Conservation (phyloP, 2,329 filamentous ascomycete species). For the Colletotrichum orbiculare region DNA sequence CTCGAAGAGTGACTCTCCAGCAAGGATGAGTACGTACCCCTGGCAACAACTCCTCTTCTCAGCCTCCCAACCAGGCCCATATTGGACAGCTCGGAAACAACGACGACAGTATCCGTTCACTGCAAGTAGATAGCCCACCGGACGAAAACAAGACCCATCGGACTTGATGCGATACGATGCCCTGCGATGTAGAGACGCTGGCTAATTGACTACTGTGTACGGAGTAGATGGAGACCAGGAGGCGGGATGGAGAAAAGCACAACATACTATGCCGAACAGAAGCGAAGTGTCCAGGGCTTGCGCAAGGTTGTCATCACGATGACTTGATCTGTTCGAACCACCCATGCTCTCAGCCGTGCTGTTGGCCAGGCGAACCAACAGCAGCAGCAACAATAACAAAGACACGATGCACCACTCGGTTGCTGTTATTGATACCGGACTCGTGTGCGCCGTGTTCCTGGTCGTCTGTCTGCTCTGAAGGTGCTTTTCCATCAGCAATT, state of each 20-base stretch:
- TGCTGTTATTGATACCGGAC: constrained; percentile 14
- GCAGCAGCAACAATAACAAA: constrained; percentile 22
- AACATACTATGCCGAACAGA: constrained; percentile 22
- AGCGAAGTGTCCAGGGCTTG: constrained; percentile 14
- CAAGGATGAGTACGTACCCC: background rate
- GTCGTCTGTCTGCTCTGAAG: background rate
- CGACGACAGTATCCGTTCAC: too few species aligned
- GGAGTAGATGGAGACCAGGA: background rate
- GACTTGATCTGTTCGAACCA: constrained; percentile 16
- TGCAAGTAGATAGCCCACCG: constrained; percentile 7
- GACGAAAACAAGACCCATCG: background rate
- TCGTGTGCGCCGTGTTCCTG: background rate
- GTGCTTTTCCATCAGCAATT: too few species aligned
- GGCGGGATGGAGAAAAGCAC: constrained; percentile 27
- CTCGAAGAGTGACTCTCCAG: constrained; percentile 1
- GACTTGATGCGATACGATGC: background rate
- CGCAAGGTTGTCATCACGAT: constrained; percentile 17
- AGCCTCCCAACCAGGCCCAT: too few species aligned
- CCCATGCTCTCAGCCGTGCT: constrained; percentile 30
- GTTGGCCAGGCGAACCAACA: constrained; percentile 33
- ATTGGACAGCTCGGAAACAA: too few species aligned
- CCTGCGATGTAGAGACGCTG: background rate
- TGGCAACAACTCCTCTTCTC: background rate
- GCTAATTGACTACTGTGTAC: background rate
- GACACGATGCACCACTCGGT: constrained; percentile 13